Conservation (phyloP, 208 protist species). For the Trypanosoma lewisi region DNA sequence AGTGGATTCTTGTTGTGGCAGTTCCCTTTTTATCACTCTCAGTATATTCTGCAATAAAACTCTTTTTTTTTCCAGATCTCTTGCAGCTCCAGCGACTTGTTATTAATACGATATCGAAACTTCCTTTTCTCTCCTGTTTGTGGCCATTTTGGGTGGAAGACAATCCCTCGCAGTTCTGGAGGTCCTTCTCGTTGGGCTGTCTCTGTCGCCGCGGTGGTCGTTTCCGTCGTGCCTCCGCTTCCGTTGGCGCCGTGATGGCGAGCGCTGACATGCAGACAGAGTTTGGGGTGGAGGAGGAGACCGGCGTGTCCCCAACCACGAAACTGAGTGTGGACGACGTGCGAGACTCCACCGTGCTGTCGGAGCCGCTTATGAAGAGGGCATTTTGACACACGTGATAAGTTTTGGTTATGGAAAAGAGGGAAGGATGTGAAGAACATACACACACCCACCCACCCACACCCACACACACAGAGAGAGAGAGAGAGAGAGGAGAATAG, state of each 20-base stretch:
- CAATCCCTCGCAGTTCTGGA: conserved; percentile 54
- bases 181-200: conserved; percentile 41
- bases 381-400: background rate
- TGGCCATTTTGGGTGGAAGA: conserved; percentile 23
- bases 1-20: conserved; percentile 39
- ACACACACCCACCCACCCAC: too few species aligned
- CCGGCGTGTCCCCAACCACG: background rate
- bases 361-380: conserved; percentile 9
- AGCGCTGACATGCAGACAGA: background rate
- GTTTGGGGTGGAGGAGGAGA: background rate
- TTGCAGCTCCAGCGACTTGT: conserved; percentile 55
- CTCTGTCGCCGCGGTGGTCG: background rate
- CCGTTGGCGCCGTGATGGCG: background rate
- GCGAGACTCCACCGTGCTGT: background rate
- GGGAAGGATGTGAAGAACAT: too few species aligned
- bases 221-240: background rate
- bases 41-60: conserved; percentile 51
- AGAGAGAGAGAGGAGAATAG: too few species aligned
- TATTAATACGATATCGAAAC: background rate
- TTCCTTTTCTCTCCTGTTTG: background rate
- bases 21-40: conserved; percentile 43
- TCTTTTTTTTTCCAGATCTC: conserved; percentile 61
- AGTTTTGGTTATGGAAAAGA: background rate
- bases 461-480: too few species aligned
- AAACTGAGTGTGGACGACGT: background rate